Percentiles rank a stretch among this genome's conserved stretches.
Conservation (phyloP, 345 rosid genomes). For the Streptanthus diversifolius region DNA sequence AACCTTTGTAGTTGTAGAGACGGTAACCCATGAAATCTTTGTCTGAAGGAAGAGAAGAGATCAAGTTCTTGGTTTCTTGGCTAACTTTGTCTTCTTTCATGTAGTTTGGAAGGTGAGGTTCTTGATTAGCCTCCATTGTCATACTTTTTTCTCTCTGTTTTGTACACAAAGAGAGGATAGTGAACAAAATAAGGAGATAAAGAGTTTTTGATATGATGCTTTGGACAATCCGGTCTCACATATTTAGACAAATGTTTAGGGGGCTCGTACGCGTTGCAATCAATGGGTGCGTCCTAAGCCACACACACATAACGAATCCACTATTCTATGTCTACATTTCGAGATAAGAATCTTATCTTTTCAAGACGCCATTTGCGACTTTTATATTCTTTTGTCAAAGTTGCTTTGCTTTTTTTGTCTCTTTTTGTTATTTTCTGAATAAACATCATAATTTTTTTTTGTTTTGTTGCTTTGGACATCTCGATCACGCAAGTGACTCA, state of each 20-base stretch:
- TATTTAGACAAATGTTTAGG: not conserved
- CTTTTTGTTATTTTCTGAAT: too few relatives aligned
- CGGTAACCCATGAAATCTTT: constrained; percentile 36
- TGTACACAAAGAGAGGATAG: not conserved
- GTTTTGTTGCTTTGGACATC: too few relatives aligned
- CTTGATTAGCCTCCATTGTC: constrained; percentile 12
- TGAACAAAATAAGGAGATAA: not conserved
- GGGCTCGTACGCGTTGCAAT: not conserved
- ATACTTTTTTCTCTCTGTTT: not conserved
- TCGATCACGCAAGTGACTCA: too few relatives aligned
- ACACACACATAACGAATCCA: not conserved
- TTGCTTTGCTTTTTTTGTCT: too few relatives aligned
- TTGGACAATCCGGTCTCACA: not conserved
- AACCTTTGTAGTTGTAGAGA: constrained; percentile 51
- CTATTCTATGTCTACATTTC: too few relatives aligned
- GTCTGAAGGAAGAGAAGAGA: constrained; percentile 40
- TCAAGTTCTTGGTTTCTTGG: constrained; percentile 38
- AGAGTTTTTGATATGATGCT: not conserved
- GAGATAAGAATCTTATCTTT: constrained; percentile 1
- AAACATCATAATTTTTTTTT: too few relatives aligned
- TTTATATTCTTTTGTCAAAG: too few relatives aligned
- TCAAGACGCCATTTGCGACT: too few relatives aligned
- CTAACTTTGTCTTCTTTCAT: constrained; percentile 36
- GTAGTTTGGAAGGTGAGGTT: constrained; percentile 32
- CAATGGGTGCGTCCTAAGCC: not conserved